These are phyloP conservation scores for Suillus placidus DNA, from an alignment of 768 basidiomycete species.

Conservation along the genomic window DNA sequence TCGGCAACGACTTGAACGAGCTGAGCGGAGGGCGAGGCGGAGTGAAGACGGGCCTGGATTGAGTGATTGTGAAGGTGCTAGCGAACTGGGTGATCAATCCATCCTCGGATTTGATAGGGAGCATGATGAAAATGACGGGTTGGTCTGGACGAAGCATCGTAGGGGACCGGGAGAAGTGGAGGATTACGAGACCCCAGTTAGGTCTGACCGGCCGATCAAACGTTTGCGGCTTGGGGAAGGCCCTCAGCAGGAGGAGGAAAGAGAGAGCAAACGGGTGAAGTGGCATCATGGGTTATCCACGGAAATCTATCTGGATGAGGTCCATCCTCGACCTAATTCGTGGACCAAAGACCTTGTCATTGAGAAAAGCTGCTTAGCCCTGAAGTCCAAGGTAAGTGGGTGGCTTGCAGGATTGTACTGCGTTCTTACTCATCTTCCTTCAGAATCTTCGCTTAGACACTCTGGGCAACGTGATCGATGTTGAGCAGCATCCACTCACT, in stretches of 20 bases:
- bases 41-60: conserved; percentile 35
- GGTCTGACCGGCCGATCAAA: conserved; percentile 44
- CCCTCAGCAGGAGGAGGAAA: conserved; percentile 29
- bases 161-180: conserved; percentile 82
- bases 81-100: conserved; percentile 13
- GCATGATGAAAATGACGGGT: conserved; percentile 30
- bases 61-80: conserved; percentile 36
- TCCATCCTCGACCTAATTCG: conserved; percentile 52
- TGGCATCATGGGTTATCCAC: conserved; percentile 76
- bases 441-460: conserved; percentile 67
- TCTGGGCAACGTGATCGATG: conserved; percentile 69
- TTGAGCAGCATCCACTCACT: conserved; percentile 50
- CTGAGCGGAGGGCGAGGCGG: conserved; percentile 58
- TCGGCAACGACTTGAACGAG: conserved; percentile 56
- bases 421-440: conserved; percentile 12
- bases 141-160: conserved; percentile 43
- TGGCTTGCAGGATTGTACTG: conserved; percentile 1
- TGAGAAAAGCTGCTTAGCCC: conserved; percentile 68
- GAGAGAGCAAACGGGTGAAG: conserved; percentile 62
- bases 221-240: conserved; percentile 40
- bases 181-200: conserved; percentile 71
- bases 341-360: conserved; percentile 43
- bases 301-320: conserved; percentile 62
- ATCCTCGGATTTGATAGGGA: conserved; percentile 11
- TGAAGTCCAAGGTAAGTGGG: conserved; percentile 64